Evolutionary conservation across 1,284 basidiomycete species (phyloP), one percentile per base, ranked within the genome.

Genomic region (Anthracocystis walkeri): DNA sequence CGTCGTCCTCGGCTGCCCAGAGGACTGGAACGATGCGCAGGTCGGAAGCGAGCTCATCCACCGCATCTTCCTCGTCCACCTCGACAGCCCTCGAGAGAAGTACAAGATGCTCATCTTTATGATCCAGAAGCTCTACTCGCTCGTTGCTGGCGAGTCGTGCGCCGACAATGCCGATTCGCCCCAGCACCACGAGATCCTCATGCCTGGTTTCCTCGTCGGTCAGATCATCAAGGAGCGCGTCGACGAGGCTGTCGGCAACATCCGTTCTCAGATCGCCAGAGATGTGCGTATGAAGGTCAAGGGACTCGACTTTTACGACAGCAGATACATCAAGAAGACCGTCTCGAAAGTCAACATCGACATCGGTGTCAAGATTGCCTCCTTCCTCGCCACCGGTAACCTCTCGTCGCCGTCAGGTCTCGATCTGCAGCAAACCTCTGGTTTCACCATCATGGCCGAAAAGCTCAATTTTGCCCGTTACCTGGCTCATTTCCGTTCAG

Each of bases 401-500:
- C 88, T 99, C 27, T 90, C 95, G 51, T 97, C 97, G 7, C 94
- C 94, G 0, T 92, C 94, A 0, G 97, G 97, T 70, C 91, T 99
- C 59, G 97, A 99, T 87, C 88, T 99, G 20, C 96, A 99, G 85
- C 97, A 99, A 87, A 92, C 94, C 0, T 92, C 93, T 18, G 97
- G 97, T 50, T 99, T 97, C 87, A 98, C 97, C 4, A 96, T 99
- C 80, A 93, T 99, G 49, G 97, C 96, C 3, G 97, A 99, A 87
- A 99, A 99, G 87, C 89, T 99, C 75, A 99, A 99, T 86, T 99
- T 96, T 90, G 92, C 93, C 83, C 94, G 97, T 51, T 99, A 98
- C 87, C 94, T 99, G 85, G 93, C 93, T 81, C 97, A 99, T 87
- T 99, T 99, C 89, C 90, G 97, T 62, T 97, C 93, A 86, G 95